Evolutionary conservation across 2,329 filamentous ascomycete species (phyloP), one percentile per base, ranked within the genome.

Genomic region (Raffaelea deltoideospora): DNA sequence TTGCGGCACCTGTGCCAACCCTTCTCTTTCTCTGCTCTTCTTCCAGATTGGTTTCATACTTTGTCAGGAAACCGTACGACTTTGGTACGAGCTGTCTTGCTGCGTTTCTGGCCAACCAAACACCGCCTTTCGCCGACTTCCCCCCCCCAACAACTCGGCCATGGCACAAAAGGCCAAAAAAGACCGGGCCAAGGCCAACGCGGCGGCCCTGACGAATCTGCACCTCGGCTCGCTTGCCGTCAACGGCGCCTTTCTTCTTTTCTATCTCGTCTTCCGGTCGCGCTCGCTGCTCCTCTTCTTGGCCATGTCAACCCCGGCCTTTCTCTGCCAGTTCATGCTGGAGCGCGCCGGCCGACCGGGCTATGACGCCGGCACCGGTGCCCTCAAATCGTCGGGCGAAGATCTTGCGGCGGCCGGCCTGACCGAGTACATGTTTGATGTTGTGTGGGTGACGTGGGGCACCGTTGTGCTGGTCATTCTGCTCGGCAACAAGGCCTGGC

Each of bases 381-480:
- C 77, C n/a, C 65, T 96, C 43, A 76, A 73, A 53, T 74, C 69
- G 23, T 65, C 83, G 1, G 88, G 90, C 31, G 87, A 96, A 54
- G 90, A 98, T 55, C 72, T 98, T 35, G 76, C 81, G 37, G 83
- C 85, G 10, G 71, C 79, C 24, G 90, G 90, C 5, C 61, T 98
- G 63, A 96, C 88, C 10, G 90, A 95, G 60, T 96, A 92, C 65
- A 84, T 96, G 80, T 98, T 93, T 70, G 90, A 98, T 60, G 73
- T 94, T 34, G 65, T 94, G 37, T 96, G 94, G 72, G 85, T 93
- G 62, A 95, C 86, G 0, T 95, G 87, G 78, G 76, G 73, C 10
- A 81, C 77, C 37, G 63, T 84, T 29, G 58, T 78, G 9, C 56
- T 79, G n/a, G 86, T 79, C 13, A 69, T 79, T 14, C 44, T 93